A percentile compares a stretch with the other conserved stretches of the same genome.
phyloP scores from a whole-genome alignment of 176 grass and related monocot species.

The Microstegium vimineum region DNA sequence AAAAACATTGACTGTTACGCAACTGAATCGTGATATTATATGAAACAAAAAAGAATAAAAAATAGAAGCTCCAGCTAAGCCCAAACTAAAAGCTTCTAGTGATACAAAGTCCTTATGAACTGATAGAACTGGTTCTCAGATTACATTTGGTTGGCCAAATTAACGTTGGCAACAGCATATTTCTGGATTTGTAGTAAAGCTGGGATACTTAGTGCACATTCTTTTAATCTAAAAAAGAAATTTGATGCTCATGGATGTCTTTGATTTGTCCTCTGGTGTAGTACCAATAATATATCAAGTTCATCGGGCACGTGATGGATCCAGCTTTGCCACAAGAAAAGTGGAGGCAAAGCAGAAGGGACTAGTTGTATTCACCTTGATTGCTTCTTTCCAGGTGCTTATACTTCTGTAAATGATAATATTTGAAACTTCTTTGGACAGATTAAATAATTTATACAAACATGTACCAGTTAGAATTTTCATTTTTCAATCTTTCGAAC shows the following conservation, averaged over 20 bases:
- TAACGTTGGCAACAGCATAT: too few species aligned
- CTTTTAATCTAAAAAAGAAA: not conserved
- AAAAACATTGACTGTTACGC: too few species aligned
- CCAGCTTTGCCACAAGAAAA: conserved; percentile 88
- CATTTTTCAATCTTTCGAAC: not conserved
- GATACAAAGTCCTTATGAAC: too few species aligned
- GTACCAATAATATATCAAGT: conserved; percentile 98
- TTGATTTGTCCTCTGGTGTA: conserved; percentile 29
- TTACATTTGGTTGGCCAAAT: too few species aligned
- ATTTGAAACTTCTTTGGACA: not conserved
- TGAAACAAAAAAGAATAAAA: too few species aligned
- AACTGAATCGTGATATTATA: too few species aligned
- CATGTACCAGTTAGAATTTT: not conserved
- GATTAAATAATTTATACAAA: not conserved
- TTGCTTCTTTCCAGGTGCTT: conserved; percentile 92
- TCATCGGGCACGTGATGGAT: conserved; percentile 74
- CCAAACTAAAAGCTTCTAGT: too few species aligned
- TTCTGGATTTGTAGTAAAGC: not conserved
- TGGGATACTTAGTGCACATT: not conserved
- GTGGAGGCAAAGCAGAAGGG: conserved; percentile 93
- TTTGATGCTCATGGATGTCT: not conserved
- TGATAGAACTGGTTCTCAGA: too few species aligned
- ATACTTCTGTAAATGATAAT: conserved; percentile 16
- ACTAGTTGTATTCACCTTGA: conserved; percentile 56
- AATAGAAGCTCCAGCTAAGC: too few species aligned